Percentiles rank a stretch among this genome's conserved stretches.
Evolutionary conservation across 352 stramenopile genomes (phyloP).

Genomic region (Phytophthora boehmeriae): DNA sequence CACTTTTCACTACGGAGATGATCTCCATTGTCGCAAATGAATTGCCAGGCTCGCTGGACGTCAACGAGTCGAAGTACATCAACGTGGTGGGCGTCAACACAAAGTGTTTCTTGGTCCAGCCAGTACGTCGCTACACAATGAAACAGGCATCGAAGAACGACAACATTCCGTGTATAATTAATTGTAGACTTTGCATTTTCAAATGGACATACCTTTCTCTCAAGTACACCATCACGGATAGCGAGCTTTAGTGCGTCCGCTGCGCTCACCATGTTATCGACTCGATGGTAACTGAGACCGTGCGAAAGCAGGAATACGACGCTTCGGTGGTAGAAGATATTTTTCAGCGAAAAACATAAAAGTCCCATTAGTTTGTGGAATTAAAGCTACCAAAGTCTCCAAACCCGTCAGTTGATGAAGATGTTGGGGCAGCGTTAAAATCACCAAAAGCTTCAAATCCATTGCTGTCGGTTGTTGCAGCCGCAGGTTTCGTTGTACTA

Average conservation of each 20-base stretch:
- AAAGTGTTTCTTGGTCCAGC: slow-evolving; percentile 85
- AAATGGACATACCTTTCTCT: slow-evolving; percentile 55
- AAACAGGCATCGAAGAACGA: slow-evolving; percentile 2
- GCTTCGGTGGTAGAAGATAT: slow-evolving; percentile 23
- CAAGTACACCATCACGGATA: slow-evolving; percentile 62
- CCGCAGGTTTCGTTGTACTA: not conserved
- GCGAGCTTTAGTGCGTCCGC: slow-evolving; percentile 58
- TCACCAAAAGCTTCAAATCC: slow-evolving; percentile 32
- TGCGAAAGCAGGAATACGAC: slow-evolving; percentile 14
- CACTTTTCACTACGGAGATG: slow-evolving; percentile 50
- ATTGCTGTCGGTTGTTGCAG: not conserved
- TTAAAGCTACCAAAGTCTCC: slow-evolving; percentile 26
- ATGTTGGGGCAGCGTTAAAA: slow-evolving; percentile 20
- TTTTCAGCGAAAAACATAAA: slow-evolving; percentile 17
- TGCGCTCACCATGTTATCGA: slow-evolving; percentile 66
- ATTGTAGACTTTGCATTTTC: slow-evolving; percentile 1
- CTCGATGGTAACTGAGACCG: not conserved
- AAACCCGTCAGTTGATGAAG: slow-evolving; percentile 10
- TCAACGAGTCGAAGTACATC: slow-evolving; percentile 72
- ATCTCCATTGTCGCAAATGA: slow-evolving; percentile 73
- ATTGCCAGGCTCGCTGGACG: slow-evolving; percentile 44
- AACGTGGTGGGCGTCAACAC: slow-evolving; percentile 68
- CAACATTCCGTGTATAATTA: slow-evolving; percentile 13
- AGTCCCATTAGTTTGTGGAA: slow-evolving; percentile 25
- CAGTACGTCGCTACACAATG: slow-evolving; percentile 52